These are phyloP conservation scores for Tetrahymena malaccensis DNA, from an alignment of 73 alveolate species.

Conservation along the genomic window DNA sequence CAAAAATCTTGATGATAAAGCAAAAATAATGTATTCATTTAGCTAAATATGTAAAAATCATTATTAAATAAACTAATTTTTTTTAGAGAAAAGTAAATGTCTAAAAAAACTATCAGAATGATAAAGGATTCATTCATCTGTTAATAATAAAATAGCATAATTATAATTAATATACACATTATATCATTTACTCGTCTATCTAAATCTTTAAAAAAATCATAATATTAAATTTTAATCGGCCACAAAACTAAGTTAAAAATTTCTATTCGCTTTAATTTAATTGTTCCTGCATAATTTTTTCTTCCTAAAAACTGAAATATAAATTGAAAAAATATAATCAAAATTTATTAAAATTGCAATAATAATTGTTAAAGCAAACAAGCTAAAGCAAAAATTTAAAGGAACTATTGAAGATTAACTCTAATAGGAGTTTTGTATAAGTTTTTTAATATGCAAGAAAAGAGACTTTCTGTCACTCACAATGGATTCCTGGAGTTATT, in stretches of 20 bases:
- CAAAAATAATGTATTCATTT: no score
- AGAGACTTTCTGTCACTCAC: not conserved
- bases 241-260: not conserved
- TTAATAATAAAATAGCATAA: no score
- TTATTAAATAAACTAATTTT: no score
- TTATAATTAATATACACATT: no score
- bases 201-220: not conserved
- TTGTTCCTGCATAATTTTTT: not conserved
- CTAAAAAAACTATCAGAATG: not conserved
- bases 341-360: not conserved
- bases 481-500: not conserved
- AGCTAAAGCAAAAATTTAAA: not conserved
- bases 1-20: no score
- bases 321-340: not conserved
- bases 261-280: not conserved
- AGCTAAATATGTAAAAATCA: no score
- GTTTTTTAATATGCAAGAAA: not conserved
- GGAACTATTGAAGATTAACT: not conserved
- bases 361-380: not conserved
- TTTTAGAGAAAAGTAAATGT: no score
- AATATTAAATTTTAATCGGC: no score
- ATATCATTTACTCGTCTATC: not conserved
- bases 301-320: not conserved
- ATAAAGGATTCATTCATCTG: not conserved
- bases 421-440: not conserved